Conservation (phyloP, 257 asterid species). For the Sherardia arvensis region DNA sequence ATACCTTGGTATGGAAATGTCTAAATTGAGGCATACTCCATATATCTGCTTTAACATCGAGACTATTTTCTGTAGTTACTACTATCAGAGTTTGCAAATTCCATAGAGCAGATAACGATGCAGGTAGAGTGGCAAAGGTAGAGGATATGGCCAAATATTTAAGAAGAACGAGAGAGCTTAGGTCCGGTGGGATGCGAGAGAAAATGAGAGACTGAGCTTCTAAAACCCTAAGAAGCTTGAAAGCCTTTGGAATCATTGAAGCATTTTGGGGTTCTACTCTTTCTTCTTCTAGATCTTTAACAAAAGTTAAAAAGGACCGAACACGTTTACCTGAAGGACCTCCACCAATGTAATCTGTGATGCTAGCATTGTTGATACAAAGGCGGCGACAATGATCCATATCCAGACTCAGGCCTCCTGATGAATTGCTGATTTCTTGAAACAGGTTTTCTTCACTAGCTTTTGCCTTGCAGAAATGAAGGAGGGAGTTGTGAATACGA, state of each 20-base stretch:
- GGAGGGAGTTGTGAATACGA: background rate
- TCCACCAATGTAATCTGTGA: background rate
- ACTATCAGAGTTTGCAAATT: constrained; percentile 28
- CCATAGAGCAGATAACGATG: constrained; percentile 18
- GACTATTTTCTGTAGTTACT: background rate
- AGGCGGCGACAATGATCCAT: no score
- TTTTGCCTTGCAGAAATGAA: background rate
- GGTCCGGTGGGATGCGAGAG: background rate
- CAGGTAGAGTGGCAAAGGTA: constrained; percentile 15
- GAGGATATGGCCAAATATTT: background rate
- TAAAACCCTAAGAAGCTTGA: constrained; percentile 5
- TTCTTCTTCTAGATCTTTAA: background rate
- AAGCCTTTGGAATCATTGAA: background rate
- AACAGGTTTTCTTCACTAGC: background rate
- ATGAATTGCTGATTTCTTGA: background rate
- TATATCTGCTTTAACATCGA: constrained; percentile 21
- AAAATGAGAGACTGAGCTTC: background rate
- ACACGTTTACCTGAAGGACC: constrained; percentile 7
- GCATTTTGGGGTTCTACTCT: background rate
- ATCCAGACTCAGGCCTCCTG: no score
- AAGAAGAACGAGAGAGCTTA: background rate
- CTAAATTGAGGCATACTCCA: constrained; percentile 22
- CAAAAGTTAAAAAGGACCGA: constrained; percentile 4
- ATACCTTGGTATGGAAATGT: constrained; percentile 23
- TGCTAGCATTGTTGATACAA: background rate